Conservation (phyloP, 2,329 filamentous ascomycete species). For the Trichoderma sp. region DNA sequence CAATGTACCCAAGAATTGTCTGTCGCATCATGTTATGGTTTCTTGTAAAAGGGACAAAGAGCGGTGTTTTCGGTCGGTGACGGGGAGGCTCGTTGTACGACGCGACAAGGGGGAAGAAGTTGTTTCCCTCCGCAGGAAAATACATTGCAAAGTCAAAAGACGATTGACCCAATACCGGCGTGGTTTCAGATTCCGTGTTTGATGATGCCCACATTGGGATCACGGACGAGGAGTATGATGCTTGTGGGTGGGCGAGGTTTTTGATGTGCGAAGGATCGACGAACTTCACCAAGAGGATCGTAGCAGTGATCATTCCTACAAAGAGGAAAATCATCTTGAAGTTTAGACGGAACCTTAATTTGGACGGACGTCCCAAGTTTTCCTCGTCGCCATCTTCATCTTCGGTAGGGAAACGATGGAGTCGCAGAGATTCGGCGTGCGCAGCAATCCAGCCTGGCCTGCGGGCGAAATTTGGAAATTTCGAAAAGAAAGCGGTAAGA, state of each 20-base stretch:
- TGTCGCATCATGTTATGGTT: slow-evolving; percentile 17
- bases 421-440: background rate
- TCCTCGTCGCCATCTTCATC: slow-evolving; percentile 4
- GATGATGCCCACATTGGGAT: background rate
- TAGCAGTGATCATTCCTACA: background rate
- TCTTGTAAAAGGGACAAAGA: slow-evolving; percentile 14
- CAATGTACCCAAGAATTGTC: slow-evolving; percentile 10
- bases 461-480: background rate
- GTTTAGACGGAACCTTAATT: background rate
- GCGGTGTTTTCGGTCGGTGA: slow-evolving; percentile 14
- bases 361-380: background rate
- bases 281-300: background rate
- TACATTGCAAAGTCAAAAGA: slow-evolving; percentile 7
- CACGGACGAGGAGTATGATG: background rate
- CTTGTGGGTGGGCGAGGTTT: background rate
- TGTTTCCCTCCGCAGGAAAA: slow-evolving; percentile 12
- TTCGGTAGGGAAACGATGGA: background rate
- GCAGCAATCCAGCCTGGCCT: slow-evolving; percentile 12
- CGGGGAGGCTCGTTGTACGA: slow-evolving; percentile 16
- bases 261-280: background rate
- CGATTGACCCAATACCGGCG: background rate
- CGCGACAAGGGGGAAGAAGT: slow-evolving; percentile 17
- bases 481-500: background rate
- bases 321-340: background rate
- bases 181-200: background rate